phyloP scores from a whole-genome alignment of 2,329 filamentous ascomycete genomes.

The Penicillium sp. region DNA sequence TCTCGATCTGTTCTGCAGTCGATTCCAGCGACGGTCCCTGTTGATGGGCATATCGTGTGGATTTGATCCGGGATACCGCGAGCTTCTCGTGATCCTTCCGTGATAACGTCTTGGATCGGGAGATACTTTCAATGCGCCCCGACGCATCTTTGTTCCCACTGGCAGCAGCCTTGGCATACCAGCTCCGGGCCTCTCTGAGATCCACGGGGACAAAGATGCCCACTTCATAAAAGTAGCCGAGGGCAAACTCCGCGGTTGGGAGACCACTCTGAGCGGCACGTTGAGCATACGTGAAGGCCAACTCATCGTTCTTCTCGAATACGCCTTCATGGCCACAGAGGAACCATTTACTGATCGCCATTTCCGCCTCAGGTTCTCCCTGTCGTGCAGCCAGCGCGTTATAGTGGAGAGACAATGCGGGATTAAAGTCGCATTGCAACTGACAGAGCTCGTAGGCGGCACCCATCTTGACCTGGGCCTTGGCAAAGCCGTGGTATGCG shows the following conservation, averaged over 20 bases:
- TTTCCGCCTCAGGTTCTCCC: conserved; percentile 86
- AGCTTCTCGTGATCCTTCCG: conserved; percentile 90
- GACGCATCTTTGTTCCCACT: conserved; percentile 88
- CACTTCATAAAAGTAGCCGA: conserved; percentile 97
- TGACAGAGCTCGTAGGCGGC: conserved; percentile 92
- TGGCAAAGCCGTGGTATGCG: conserved; percentile 90
- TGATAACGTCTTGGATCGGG: conserved; percentile 73
- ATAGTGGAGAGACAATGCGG: conserved; percentile 87
- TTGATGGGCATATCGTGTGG: conserved; percentile 58
- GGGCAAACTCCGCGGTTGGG: conserved; percentile 86
- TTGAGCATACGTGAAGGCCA: conserved; percentile 86
- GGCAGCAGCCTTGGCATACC: conserved; percentile 85
- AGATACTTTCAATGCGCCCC: conserved; percentile 74
- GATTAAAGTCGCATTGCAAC: conserved; percentile 89
- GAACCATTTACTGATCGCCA: conserved; percentile 98
- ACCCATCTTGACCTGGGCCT: conserved; percentile 95
- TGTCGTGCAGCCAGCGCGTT: conserved; percentile 88
- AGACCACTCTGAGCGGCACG: conserved; percentile 76
- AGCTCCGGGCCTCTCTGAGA: conserved; percentile 71
- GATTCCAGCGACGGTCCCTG: conserved; percentile 36
- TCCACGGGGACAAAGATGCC: conserved; percentile 86
- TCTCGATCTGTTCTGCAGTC: conserved; percentile 40
- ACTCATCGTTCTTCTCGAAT: conserved; percentile 90
- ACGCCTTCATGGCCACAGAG: conserved; percentile 88
- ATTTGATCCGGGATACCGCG: conserved; percentile 81